Evolutionary conservation across 2,329 filamentous ascomycete genomes (phyloP).

Genomic region (Penicillium sclerotigenum): DNA sequence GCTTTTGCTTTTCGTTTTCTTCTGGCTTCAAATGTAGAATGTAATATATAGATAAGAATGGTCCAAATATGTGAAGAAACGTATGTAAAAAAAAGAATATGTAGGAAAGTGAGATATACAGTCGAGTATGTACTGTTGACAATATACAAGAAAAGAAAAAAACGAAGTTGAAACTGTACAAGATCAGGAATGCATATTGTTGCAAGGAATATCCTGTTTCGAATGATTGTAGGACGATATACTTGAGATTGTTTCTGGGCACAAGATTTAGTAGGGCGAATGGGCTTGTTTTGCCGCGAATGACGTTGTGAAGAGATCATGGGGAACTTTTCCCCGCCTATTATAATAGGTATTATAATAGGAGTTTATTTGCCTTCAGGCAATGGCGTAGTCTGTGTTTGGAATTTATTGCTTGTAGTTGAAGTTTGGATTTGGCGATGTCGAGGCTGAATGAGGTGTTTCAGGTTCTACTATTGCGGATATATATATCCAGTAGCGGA

Average conservation of each 20-base stretch:
- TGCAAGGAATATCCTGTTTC: not conserved
- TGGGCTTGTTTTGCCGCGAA: conserved; percentile 8
- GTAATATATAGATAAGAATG: not conserved
- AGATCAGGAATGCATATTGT: conserved; percentile 2
- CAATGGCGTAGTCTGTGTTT: not conserved
- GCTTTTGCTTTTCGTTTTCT: not conserved
- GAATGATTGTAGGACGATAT: not conserved
- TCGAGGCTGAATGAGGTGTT: not conserved
- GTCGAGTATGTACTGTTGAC: not conserved
- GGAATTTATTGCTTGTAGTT: not conserved
- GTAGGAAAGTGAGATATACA: not conserved
- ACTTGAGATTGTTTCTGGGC: not conserved
- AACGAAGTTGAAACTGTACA: not conserved
- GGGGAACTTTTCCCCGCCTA: conserved; percentile 20
- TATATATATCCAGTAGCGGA: too few species aligned
- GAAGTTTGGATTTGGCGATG: not conserved
- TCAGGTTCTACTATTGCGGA: not conserved
- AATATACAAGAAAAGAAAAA: not conserved
- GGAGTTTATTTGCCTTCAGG: not conserved
- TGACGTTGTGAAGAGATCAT: conserved; percentile 24
- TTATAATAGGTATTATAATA: not conserved
- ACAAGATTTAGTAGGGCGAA: not conserved
- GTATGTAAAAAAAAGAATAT: not conserved
- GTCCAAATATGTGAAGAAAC: not conserved
- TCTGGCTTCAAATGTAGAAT: not conserved